Conservation (phyloP, 1,284 basidiomycete genomes). For the Malassezia obtusa region DNA sequence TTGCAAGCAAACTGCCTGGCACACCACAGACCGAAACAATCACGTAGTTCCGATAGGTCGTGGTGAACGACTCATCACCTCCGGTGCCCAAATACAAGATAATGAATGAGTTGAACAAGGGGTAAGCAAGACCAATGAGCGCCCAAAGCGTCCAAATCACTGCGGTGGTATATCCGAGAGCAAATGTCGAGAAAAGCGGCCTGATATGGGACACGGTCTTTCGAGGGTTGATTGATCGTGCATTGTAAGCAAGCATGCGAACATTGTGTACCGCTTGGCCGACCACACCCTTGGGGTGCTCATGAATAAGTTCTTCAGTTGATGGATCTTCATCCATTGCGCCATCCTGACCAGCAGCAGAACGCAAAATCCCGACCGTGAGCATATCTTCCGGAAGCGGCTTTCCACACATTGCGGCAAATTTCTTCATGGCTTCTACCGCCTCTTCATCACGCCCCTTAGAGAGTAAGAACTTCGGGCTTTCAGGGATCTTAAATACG, state of each 20-base stretch:
- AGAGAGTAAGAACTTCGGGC: slow-evolving; percentile 45
- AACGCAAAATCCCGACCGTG: slow-evolving; percentile 40
- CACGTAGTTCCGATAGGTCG: slow-evolving; percentile 41
- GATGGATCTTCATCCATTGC: slow-evolving; percentile 20
- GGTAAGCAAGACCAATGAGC: slow-evolving; percentile 47
- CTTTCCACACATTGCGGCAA: slow-evolving; percentile 37
- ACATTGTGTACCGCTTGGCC: background rate
- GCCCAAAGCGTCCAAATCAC: slow-evolving; percentile 40
- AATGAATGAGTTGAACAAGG: slow-evolving; percentile 46
- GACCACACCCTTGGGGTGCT: background rate
- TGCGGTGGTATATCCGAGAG: slow-evolving; percentile 35
- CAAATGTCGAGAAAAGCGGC: slow-evolving; percentile 34
- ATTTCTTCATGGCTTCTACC: slow-evolving; percentile 34
- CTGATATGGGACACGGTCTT: slow-evolving; percentile 23
- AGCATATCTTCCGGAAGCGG: slow-evolving; percentile 37
- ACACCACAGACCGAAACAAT: slow-evolving; percentile 46
- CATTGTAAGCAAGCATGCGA: background rate
- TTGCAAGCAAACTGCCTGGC: slow-evolving; percentile 42
- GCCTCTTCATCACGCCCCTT: slow-evolving; percentile 47
- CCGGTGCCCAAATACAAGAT: slow-evolving; percentile 33
- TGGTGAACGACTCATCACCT: background rate
- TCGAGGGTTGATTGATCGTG: background rate
- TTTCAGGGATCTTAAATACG: slow-evolving; percentile 44
- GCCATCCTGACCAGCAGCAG: slow-evolving; percentile 40
- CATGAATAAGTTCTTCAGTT: slow-evolving; percentile 14